phyloP scores from a whole-genome alignment of 257 asterid genomes.

The Solanum bulbocastanum region DNA sequence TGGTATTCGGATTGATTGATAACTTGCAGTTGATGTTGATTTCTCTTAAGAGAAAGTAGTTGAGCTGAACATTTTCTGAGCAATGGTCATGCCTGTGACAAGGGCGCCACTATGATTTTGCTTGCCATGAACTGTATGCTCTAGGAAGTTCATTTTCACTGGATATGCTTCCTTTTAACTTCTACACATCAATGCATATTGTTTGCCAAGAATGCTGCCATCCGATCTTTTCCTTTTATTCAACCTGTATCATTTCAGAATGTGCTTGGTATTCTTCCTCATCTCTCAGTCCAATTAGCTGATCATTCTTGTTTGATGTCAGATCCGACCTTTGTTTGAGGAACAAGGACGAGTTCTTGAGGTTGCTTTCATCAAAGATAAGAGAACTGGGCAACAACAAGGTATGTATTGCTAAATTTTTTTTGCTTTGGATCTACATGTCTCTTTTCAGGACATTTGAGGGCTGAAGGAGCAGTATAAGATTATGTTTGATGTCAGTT shows the following conservation, averaged over 20 bases:
- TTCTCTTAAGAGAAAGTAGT: not conserved
- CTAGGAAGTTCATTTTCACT: not conserved
- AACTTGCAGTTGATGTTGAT: not conserved
- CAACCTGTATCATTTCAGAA: not conserved
- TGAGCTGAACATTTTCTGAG: not conserved
- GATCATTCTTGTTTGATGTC: slow-evolving; percentile 9
- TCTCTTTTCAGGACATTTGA: slow-evolving; percentile 78
- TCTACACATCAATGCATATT: not conserved
- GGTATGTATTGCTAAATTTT: slow-evolving; percentile 44
- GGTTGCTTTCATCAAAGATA: slow-evolving; percentile 90
- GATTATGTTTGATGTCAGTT: slow-evolving; percentile 54
- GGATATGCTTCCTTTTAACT: not conserved
- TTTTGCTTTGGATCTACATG: slow-evolving; percentile 10
- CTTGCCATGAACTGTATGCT: not conserved
- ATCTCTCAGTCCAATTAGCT: not conserved
- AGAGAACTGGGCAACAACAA: slow-evolving; percentile 93
- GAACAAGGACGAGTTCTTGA: slow-evolving; percentile 77
- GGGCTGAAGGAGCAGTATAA: slow-evolving; percentile 67
- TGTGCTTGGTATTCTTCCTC: not conserved
- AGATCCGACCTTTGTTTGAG: slow-evolving; percentile 85
- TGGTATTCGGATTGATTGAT: not conserved
- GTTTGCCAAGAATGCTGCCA: not conserved
- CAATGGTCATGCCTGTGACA: not conserved
- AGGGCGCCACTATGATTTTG: not conserved
- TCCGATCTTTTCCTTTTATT: not conserved